Evolutionary conservation across 2,329 filamentous ascomycete genomes (phyloP).

Genomic region (Bipolaris sorokiniana): DNA sequence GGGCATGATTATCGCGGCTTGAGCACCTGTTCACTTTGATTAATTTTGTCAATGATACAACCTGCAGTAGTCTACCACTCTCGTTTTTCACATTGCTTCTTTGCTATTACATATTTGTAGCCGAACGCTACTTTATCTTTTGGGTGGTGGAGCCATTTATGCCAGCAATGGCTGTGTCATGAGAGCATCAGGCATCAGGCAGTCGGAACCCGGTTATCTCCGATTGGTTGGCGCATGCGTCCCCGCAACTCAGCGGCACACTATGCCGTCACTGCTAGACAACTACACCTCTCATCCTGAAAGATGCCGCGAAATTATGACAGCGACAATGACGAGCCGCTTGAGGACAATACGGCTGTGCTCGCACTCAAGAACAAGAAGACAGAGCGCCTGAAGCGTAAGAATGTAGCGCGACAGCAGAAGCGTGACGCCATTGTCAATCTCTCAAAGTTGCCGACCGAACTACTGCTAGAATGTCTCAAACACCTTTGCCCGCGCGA

Average conservation of each 20-base stretch:
- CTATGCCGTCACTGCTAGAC: slow-evolving; percentile 10
- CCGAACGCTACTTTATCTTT: too few species aligned
- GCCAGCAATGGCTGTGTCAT: not conserved
- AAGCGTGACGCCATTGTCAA: slow-evolving; percentile 41
- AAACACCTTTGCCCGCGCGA: slow-evolving; percentile 58
- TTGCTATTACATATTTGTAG: too few species aligned
- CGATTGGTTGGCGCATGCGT: slow-evolving; percentile 12
- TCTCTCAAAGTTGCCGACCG: slow-evolving; percentile 59
- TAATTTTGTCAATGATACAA: too few species aligned
- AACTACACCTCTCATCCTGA: slow-evolving; percentile 3
- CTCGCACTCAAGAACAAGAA: slow-evolving; percentile 60
- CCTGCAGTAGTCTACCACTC: too few species aligned
- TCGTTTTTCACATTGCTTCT: too few species aligned
- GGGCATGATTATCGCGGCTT: too few species aligned
- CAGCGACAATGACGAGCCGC: slow-evolving; percentile 50
- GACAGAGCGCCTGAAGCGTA: slow-evolving; percentile 57
- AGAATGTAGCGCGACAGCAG: slow-evolving; percentile 40
- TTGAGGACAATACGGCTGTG: slow-evolving; percentile 58
- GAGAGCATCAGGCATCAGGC: slow-evolving; percentile 1
- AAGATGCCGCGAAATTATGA: slow-evolving; percentile 32
- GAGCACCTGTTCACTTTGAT: too few species aligned
- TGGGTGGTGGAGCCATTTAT: too few species aligned
- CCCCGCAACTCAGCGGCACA: slow-evolving; percentile 15
- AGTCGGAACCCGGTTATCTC: slow-evolving; percentile 8
- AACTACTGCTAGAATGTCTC: slow-evolving; percentile 59